Conservation (phyloP, 2,329 filamentous ascomycete species). For the Huntiella savannae region DNA sequence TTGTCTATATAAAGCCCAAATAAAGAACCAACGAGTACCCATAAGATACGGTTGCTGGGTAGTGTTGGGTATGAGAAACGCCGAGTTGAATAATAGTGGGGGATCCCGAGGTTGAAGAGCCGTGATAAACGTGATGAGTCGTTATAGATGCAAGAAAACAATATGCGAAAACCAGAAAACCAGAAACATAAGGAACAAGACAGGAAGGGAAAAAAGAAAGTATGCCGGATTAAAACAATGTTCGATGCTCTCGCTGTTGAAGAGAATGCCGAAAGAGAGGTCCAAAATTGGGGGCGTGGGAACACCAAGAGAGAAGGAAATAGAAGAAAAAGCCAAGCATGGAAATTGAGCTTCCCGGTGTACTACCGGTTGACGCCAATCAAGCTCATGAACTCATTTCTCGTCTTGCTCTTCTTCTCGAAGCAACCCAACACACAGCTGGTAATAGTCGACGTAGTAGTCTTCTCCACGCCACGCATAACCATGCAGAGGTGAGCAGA, state of each 20-base stretch:
- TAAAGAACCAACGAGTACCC: not conserved
- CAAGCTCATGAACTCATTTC: conserved; percentile 86
- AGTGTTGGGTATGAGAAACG: not conserved
- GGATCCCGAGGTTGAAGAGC: conserved; percentile 6
- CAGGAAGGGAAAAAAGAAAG: not conserved
- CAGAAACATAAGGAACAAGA: not conserved
- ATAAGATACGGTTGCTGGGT: no score
- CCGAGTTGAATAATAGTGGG: conserved; percentile 4
- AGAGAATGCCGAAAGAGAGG: conserved; percentile 11
- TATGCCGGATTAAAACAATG: conserved; percentile 10
- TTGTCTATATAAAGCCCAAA: not conserved
- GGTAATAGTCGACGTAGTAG: conserved; percentile 68
- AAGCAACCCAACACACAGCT: conserved; percentile 97
- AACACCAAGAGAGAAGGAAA: conserved; percentile 1
- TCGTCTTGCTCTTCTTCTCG: conserved; percentile 76
- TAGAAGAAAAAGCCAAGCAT: not conserved
- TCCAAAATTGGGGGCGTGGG: conserved; percentile 4
- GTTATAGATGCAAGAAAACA: not conserved
- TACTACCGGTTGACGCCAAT: conserved; percentile 36
- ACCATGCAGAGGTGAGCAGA: conserved; percentile 96
- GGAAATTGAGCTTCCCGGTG: not conserved
- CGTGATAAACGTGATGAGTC: not conserved
- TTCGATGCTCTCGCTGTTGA: conserved; percentile 12
- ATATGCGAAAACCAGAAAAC: not conserved
- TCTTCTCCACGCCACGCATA: conserved; percentile 95